Percentiles rank a stretch among this genome's conserved stretches.
Evolutionary conservation across 805 yeast genomes (phyloP).

Genomic region (Wickerhamomyces alni): DNA sequence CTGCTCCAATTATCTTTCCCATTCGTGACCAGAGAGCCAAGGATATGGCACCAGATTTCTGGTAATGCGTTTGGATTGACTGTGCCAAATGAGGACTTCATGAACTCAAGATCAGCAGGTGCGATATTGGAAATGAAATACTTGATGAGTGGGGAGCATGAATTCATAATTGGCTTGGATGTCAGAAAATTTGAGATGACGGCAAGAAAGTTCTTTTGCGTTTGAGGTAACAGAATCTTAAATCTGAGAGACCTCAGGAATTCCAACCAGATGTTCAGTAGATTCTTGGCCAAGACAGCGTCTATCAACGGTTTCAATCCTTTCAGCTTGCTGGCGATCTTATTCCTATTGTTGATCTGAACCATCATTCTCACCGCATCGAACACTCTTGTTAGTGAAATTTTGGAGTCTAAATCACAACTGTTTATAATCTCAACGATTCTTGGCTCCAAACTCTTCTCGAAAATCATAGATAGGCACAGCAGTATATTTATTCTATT

Average conservation of each 20-base stretch:
- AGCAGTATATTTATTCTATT: conserved; percentile 20
- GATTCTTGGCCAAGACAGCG: background rate
- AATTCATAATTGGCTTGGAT: conserved; percentile 5
- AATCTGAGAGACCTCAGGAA: conserved; percentile 4
- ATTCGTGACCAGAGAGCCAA: conserved; percentile 10
- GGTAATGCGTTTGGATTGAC: conserved; percentile 15
- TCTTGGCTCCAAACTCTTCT: conserved; percentile 13
- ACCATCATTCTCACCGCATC: conserved; percentile 6
- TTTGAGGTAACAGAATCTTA: background rate
- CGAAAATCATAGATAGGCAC: conserved; percentile 8
- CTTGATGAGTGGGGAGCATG: conserved; percentile 4
- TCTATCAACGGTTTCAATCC: conserved; percentile 4
- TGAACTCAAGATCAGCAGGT: conserved; percentile 3
- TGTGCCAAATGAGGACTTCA: conserved; percentile 10
- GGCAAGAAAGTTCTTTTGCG: conserved; percentile 8
- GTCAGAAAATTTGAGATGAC: conserved; percentile 8
- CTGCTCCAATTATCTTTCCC: conserved; percentile 20
- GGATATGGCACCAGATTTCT: conserved; percentile 18
- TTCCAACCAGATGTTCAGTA: conserved; percentile 4
- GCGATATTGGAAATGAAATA: background rate
- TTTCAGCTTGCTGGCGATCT: conserved; percentile 1
- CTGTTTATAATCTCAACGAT: conserved; percentile 9
- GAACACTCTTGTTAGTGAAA: conserved; percentile 4
- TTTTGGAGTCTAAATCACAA: conserved; percentile 5
- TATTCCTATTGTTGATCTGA: conserved; percentile 7